Percentiles rank a stretch among this genome's conserved stretches.
phyloP scores from a whole-genome alignment of 345 rosid genomes.

The Rubroshorea leprosula region DNA sequence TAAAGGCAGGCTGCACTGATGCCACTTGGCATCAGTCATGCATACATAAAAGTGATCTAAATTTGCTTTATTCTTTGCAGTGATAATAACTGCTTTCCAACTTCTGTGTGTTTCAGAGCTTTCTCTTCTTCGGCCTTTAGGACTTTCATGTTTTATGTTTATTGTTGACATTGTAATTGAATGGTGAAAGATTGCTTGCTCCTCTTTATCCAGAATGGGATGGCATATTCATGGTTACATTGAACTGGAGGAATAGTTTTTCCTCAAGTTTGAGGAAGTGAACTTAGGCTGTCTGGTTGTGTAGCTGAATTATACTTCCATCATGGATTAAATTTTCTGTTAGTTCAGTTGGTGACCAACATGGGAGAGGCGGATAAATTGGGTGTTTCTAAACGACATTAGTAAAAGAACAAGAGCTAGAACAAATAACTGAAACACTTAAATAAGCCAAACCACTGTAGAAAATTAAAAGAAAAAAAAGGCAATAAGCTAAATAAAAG shows the following conservation, averaged over 20 bases:
- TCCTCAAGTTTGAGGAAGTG: not conserved
- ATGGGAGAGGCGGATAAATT: not conserved
- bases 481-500: not conserved
- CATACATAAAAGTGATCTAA: too few relatives aligned
- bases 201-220: not conserved
- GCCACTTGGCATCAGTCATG: too few relatives aligned
- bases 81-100: too few relatives aligned
- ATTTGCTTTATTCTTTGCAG: too few relatives aligned
- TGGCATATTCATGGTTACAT: not conserved
- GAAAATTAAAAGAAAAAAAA: not conserved
- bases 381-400: not conserved
- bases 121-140: conserved; percentile 2
- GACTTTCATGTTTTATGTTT: not conserved
- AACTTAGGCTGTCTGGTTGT: too few relatives aligned
- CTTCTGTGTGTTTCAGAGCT: not conserved
- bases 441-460: not conserved
- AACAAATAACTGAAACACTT: not conserved
- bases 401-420: not conserved
- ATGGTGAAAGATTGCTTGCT: not conserved
- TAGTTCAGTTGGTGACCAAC: not conserved
- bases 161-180: not conserved
- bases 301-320: too few relatives aligned
- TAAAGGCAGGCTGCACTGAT: too few relatives aligned
- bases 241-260: not conserved
- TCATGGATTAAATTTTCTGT: too few relatives aligned